phyloP scores from a whole-genome alignment of 805 yeast species.

The Metschnikowia picachoensis region DNA sequence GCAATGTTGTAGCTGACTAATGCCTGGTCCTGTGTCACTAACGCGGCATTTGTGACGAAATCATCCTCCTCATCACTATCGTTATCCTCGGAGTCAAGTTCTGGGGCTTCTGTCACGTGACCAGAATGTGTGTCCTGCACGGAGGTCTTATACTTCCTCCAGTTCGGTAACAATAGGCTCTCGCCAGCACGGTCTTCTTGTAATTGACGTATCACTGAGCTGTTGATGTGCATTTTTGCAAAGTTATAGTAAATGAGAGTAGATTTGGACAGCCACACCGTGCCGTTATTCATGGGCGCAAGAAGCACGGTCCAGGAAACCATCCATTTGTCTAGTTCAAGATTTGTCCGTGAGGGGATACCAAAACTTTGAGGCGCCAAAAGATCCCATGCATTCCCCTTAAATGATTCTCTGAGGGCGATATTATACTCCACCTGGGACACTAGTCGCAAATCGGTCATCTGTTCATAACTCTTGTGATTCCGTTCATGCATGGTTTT shows the following conservation, averaged over 20 bases:
- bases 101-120: too few relatives aligned
- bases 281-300: conserved; percentile 53
- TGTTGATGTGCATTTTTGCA: conserved; percentile 72
- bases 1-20: conserved; percentile 48
- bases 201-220: conserved; percentile 43
- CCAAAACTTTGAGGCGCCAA: conserved; percentile 61
- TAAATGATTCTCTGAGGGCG: conserved; percentile 55
- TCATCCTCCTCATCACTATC: conserved; percentile 17
- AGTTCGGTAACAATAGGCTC: conserved; percentile 28
- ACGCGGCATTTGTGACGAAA: conserved; percentile 31
- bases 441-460: conserved; percentile 54
- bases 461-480: conserved; percentile 1
- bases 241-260: conserved; percentile 68
- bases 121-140: too few relatives aligned
- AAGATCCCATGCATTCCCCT: conserved; percentile 58
- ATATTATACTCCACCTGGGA: conserved; percentile 68
- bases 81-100: neutral
- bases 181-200: conserved; percentile 24
- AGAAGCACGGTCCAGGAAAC: conserved; percentile 72
- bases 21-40: conserved; percentile 31
- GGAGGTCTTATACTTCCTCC: conserved; percentile 19
- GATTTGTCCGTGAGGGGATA: conserved; percentile 60
- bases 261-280: conserved; percentile 65
- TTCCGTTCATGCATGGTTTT: too few relatives aligned
- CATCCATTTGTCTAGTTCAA: conserved; percentile 75